A percentile compares a stretch with the other conserved stretches of the same genome.
phyloP scores from a whole-genome alignment of 2,329 filamentous ascomycete genomes.

The Alternaria metachromatica region DNA sequence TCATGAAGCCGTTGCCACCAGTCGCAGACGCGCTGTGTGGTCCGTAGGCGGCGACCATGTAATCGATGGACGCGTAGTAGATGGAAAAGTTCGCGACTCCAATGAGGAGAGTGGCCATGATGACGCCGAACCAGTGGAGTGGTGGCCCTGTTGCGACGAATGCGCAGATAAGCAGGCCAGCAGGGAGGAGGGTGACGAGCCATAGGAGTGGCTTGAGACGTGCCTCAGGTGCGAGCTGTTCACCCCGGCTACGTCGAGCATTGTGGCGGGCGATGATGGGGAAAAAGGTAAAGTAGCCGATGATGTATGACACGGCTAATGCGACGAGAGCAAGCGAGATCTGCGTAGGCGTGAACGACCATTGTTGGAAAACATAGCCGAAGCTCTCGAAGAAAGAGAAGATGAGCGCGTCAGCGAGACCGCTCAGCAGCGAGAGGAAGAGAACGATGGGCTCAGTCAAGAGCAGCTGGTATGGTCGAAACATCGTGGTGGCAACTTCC shows the following conservation, averaged over 20 bases:
- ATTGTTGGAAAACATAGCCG: slow-evolving; percentile 69
- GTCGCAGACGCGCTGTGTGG: slow-evolving; percentile 75
- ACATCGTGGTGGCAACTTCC: slow-evolving; percentile 54
- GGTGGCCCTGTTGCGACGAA: slow-evolving; percentile 65
- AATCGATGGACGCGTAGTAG: slow-evolving; percentile 79
- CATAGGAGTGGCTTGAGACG: slow-evolving; percentile 70
- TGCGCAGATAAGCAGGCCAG: slow-evolving; percentile 73
- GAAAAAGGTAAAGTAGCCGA: slow-evolving; percentile 66
- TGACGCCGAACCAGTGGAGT: slow-evolving; percentile 66
- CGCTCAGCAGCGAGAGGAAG: slow-evolving; percentile 71
- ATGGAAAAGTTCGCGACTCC: slow-evolving; percentile 74
- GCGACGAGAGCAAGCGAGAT: slow-evolving; percentile 64
- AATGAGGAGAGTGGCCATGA: slow-evolving; percentile 56
- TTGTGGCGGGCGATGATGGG: slow-evolving; percentile 57
- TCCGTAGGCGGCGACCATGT: slow-evolving; percentile 76
- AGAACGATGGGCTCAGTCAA: slow-evolving; percentile 76
- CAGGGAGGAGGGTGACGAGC: slow-evolving; percentile 64
- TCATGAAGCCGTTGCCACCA: slow-evolving; percentile 76
- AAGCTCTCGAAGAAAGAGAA: slow-evolving; percentile 80
- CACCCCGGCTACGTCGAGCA: slow-evolving; percentile 53
- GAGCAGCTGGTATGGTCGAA: slow-evolving; percentile 74
- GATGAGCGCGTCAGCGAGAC: slow-evolving; percentile 76
- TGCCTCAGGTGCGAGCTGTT: slow-evolving; percentile 64
- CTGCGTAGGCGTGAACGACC: slow-evolving; percentile 64
- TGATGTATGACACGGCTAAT: slow-evolving; percentile 54